Evolutionary conservation across 2,329 filamentous ascomycete species (phyloP).

Genomic region (Apiospora marii): DNA sequence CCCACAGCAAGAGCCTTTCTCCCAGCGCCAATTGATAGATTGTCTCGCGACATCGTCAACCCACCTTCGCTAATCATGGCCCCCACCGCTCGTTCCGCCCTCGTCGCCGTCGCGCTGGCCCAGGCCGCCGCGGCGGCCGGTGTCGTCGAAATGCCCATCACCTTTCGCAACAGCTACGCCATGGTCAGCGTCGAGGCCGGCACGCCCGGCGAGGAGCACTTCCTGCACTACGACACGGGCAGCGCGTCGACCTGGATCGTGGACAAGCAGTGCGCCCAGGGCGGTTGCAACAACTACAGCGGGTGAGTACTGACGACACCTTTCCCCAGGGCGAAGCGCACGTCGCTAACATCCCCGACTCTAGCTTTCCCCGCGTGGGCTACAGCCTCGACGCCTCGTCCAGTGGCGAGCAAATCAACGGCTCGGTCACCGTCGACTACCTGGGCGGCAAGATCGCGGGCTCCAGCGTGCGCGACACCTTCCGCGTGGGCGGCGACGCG

Average conservation of each 20-base stretch:
- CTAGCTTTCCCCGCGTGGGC: conserved; percentile 35
- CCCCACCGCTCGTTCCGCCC: background rate
- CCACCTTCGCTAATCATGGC: background rate
- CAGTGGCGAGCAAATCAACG: conserved; percentile 34
- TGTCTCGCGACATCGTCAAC: background rate
- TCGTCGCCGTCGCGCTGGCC: conserved; percentile 16
- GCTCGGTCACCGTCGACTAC: conserved; percentile 38
- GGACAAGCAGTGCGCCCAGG: conserved; percentile 36
- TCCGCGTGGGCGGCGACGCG: conserved; percentile 29
- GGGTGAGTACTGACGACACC: conserved; percentile 28
- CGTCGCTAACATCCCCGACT: background rate
- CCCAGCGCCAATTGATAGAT: background rate
- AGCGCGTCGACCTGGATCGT: conserved; percentile 46
- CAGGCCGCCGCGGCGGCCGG: conserved; percentile 12
- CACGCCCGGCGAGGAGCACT: conserved; percentile 39
- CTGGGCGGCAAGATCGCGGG: conserved; percentile 42
- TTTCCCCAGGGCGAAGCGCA: background rate
- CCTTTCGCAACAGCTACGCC: conserved; percentile 16
- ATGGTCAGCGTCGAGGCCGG: conserved; percentile 36
- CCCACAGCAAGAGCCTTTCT: background rate
- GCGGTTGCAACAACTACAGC: conserved; percentile 37
- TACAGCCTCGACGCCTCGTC: conserved; percentile 41
- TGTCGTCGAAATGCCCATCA: conserved; percentile 13
- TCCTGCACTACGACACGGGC: conserved; percentile 46
- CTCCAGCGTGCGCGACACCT: conserved; percentile 38